Evolutionary conservation across 352 stramenopile genomes (phyloP), one percentile per base, ranked within the genome.

Genomic region (Globisporangium viniferum): DNA sequence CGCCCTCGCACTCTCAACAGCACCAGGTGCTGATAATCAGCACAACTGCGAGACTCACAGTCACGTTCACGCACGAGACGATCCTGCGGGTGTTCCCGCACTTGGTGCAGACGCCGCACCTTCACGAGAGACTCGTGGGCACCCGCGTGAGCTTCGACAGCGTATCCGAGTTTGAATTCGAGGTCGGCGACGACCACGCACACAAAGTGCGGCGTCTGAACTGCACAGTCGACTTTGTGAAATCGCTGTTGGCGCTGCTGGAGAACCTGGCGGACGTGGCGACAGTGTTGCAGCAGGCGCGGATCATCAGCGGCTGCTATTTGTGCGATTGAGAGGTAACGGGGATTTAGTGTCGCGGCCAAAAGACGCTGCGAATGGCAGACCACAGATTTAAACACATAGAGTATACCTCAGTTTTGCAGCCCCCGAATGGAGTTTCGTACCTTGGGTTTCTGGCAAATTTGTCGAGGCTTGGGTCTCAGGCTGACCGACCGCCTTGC

Each of bases 11-110:
- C 4, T n/a, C 41, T 66, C n/a, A 31, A 6, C 56, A 27, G 18
- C 18, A 53, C 20, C 33, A 33, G 6, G 15, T 18, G 10, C 5
- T 53, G 8, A 49, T 48, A 5, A 63, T 63, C 22, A n/a, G n/a
- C 20, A 58, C 68, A 1, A 54, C 41, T 5, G 58, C 56, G 18
- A 49, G n/a, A 14, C 54, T 54, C 8, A 59, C 51, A 8, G 29
- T 69, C 5, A 73, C 66, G 5, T 55, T 78, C 27, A 69, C 72
- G 1, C 44, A 66, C 10, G 62, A 59, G 22, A 71, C 70, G n/a
- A 20, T 78, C 12, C 62, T 27, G 18, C 29, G 66, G 10, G 53
- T 64, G 5, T 78, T 66, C 20, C 69, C 62, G 3, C 69, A 75
- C 49, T 22, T 77, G 54, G 58, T 31, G n/a, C 58, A 39, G 9